phyloP scores from a whole-genome alignment of 352 stramenopile species.

The Phytophthora litchii region DNA sequence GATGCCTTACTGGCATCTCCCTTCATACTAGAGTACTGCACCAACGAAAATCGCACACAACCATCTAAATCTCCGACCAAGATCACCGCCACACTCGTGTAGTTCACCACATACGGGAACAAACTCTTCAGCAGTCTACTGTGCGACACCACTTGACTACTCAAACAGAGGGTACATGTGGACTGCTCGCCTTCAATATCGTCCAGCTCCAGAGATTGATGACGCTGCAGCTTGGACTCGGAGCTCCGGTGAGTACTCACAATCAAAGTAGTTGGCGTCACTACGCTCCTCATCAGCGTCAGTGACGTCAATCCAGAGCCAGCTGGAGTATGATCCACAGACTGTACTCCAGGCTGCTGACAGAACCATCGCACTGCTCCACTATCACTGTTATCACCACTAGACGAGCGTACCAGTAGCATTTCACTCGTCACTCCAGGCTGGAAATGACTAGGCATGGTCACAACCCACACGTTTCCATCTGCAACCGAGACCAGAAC shows the following conservation, averaged over 20 bases:
- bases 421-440: conserved; percentile 14
- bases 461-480: conserved; percentile 59
- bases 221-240: conserved; percentile 1
- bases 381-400: background rate
- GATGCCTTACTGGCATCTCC: conserved; percentile 14
- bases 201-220: conserved; percentile 41
- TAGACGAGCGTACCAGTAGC: conserved; percentile 20
- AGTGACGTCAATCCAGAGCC: conserved; percentile 18
- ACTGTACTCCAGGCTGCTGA: conserved; percentile 50
- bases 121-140: conserved; percentile 35
- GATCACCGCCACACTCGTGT: conserved; percentile 27
- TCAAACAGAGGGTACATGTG: conserved; percentile 41
- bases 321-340: conserved; percentile 26
- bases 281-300: conserved; percentile 51
- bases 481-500: conserved; percentile 45
- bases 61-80: conserved; percentile 73
- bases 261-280: conserved; percentile 62
- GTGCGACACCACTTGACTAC: conserved; percentile 13
- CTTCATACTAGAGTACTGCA: conserved; percentile 14
- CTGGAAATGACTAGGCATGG: conserved; percentile 26
- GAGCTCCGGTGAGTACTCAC: conserved; percentile 10
- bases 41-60: conserved; percentile 43
- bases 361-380: conserved; percentile 23
- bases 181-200: conserved; percentile 74
- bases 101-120: conserved; percentile 21